Conservation (phyloP, 768 basidiomycete genomes). For the Cantharellus cinnabarinus region DNA sequence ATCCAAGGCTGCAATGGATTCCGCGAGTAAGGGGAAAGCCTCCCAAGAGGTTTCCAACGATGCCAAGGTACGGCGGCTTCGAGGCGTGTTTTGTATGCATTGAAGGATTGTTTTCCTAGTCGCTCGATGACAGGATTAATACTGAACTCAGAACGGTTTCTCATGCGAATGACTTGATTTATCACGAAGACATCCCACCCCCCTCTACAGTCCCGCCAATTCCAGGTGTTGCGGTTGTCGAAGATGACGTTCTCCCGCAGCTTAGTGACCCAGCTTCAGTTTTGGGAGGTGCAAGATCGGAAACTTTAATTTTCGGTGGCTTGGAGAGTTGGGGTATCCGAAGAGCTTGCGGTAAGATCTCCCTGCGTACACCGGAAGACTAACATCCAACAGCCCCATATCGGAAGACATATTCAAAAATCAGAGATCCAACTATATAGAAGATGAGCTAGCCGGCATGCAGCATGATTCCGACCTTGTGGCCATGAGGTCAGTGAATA, state of each 20-base stretch:
- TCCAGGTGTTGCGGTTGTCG: conserved; percentile 42
- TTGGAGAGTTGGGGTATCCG: conserved; percentile 74
- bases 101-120: background rate
- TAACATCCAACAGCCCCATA: background rate
- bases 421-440: conserved; percentile 46
- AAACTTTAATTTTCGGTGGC: conserved; percentile 39
- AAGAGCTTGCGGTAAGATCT: conserved; percentile 57
- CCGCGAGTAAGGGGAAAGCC: conserved; percentile 41
- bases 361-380: too few relatives aligned
- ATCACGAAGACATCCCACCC: conserved; percentile 72
- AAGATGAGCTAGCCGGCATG: conserved; percentile 40
- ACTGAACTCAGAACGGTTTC: conserved; percentile 27
- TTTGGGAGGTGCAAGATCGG: conserved; percentile 26
- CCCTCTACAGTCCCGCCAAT: conserved; percentile 45
- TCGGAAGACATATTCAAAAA: conserved; percentile 66
- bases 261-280: conserved; percentile 35
- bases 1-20: conserved; percentile 50
- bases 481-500: background rate
- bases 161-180: conserved; percentile 65
- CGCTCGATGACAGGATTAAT: conserved; percentile 20
- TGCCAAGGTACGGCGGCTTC: conserved; percentile 35
- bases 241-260: conserved; percentile 32
- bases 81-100: too few relatives aligned
- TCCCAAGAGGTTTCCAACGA: conserved; percentile 51
- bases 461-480: conserved; percentile 29